A percentile compares a stretch with the other conserved stretches of the same genome.
phyloP scores from a whole-genome alignment of 2,329 filamentous ascomycete species.

The Furcasterigmium sp. region DNA sequence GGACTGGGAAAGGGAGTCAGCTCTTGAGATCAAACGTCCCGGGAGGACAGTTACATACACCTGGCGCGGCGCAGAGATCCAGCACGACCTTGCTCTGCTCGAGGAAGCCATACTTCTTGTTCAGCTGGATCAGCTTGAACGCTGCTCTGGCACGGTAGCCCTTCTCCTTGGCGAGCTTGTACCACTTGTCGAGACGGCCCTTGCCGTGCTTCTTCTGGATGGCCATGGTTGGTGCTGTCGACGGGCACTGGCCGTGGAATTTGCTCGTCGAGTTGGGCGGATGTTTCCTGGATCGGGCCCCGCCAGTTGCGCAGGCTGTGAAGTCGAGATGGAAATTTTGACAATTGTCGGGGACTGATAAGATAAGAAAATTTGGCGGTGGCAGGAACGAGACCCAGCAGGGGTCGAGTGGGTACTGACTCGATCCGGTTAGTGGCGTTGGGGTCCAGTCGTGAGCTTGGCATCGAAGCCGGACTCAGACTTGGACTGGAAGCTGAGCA shows the following conservation, averaged over 20 bases:
- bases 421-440: no score
- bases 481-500: no score
- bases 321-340: conserved; percentile 1
- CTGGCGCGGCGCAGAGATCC: conserved; percentile 95
- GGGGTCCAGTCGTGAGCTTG: no score
- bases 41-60: conserved; percentile 51
- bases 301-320: neutral
- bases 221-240: conserved; percentile 57
- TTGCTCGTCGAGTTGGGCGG: neutral
- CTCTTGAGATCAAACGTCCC: neutral
- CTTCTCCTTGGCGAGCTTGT: conserved; percentile 97
- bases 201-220: conserved; percentile 99
- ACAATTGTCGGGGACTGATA: neutral
- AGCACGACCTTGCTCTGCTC: conserved; percentile 94
- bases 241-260: neutral
- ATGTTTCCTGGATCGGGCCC: neutral
- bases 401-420: neutral
- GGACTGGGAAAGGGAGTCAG: conserved; percentile 45
- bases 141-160: conserved; percentile 93
- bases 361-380: conserved; percentile 1
- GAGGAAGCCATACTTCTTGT: conserved; percentile 98
- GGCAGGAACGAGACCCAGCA: neutral
- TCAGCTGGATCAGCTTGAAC: conserved; percentile 96
- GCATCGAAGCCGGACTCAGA: no score
- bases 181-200: conserved; percentile 98